Conservation (phyloP, 2,329 filamentous ascomycete species). For the Achaetomium macrosporum region DNA sequence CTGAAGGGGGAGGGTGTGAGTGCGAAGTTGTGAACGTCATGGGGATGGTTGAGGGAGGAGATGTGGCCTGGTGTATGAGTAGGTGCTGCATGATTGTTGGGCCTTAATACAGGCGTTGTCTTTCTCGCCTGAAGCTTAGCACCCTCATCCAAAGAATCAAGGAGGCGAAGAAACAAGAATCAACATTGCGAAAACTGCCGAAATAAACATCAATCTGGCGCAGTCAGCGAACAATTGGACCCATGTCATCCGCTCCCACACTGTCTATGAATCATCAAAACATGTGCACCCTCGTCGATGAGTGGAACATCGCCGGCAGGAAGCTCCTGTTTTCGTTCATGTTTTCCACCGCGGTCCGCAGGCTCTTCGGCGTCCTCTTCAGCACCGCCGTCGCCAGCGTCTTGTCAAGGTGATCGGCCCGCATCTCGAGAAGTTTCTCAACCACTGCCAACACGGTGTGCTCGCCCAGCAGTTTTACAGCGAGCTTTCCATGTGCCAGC, state of each 20-base stretch:
- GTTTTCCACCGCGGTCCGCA: slow-evolving; percentile 29
- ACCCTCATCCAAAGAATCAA: too few species aligned
- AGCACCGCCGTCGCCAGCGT: slow-evolving; percentile 27
- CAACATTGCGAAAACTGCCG: too few species aligned
- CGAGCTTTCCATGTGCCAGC: slow-evolving; percentile 19
- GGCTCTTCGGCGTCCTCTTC: slow-evolving; percentile 26
- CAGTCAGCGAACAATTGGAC: too few species aligned
- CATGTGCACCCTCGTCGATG: slow-evolving; percentile 29
- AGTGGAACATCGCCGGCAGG: slow-evolving; percentile 30
- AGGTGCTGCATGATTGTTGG: too few species aligned
- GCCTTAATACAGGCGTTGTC: too few species aligned
- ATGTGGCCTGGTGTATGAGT: background rate
- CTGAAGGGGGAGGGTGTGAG: slow-evolving; percentile 27
- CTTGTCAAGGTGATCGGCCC: slow-evolving; percentile 24
- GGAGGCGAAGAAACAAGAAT: too few species aligned
- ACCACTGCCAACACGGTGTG: slow-evolving; percentile 18
- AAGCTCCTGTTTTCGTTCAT: slow-evolving; percentile 31
- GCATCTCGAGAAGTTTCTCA: slow-evolving; percentile 26
- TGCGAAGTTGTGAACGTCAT: slow-evolving; percentile 16
- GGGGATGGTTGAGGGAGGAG: background rate
- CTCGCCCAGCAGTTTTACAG: slow-evolving; percentile 19
- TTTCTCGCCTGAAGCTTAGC: too few species aligned
- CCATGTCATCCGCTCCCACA: too few species aligned
- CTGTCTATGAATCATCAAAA: slow-evolving; percentile 20
- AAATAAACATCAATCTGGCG: too few species aligned